Evolutionary conservation across 1,284 basidiomycete genomes (phyloP).

Genomic region (Porodaedalea pini): DNA sequence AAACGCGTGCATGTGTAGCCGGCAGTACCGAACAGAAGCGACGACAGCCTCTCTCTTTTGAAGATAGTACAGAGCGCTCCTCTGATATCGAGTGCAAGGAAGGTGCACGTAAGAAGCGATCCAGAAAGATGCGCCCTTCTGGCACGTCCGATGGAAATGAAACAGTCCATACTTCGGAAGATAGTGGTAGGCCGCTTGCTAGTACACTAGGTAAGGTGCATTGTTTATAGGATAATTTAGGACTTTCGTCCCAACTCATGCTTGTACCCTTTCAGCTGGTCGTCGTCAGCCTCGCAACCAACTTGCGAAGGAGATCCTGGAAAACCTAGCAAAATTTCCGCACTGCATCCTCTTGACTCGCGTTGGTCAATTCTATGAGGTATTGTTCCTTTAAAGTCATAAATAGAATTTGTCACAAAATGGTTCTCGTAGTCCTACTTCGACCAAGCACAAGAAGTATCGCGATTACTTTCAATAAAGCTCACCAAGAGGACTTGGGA

Average conservation of each 20-base stretch:
- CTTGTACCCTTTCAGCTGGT: neutral
- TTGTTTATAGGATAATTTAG: neutral
- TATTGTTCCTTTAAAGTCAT: constrained; percentile 29
- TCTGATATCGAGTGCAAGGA: neutral
- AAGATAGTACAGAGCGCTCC: neutral
- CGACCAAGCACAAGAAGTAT: constrained; percentile 79
- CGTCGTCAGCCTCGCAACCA: constrained; percentile 41
- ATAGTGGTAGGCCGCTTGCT: neutral
- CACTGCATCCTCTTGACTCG: constrained; percentile 87
- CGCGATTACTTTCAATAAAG: constrained; percentile 77
- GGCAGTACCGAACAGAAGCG: neutral
- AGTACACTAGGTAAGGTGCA: neutral
- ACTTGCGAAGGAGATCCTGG: constrained; percentile 66
- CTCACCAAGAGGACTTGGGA: constrained; percentile 73
- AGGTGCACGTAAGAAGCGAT: neutral
- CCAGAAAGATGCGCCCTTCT: neutral
- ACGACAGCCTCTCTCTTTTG: neutral
- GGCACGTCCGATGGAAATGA: neutral
- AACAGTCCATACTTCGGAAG: neutral
- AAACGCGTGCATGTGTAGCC: neutral
- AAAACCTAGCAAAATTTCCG: constrained; percentile 75
- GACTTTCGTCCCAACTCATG: neutral
- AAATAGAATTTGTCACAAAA: neutral
- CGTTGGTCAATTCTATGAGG: constrained; percentile 95
- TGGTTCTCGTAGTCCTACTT: constrained; percentile 77